Evolutionary conservation across 768 basidiomycete genomes (phyloP).

Genomic region (Nidula microcarpa): DNA sequence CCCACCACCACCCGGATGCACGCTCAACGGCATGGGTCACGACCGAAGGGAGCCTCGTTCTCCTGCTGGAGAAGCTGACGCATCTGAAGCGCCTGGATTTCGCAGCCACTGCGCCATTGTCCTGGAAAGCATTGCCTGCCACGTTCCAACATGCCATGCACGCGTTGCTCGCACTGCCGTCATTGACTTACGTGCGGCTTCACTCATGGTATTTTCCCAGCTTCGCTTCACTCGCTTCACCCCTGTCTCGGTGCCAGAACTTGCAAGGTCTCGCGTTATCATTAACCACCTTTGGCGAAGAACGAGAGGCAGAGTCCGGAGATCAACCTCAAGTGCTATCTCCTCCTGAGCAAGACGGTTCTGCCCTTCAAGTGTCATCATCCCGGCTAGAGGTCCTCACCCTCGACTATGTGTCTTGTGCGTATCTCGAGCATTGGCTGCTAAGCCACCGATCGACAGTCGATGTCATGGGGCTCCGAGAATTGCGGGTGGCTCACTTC

Average conservation of each 20-base stretch:
- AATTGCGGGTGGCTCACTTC: conserved; percentile 39
- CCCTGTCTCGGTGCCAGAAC: conserved; percentile 28
- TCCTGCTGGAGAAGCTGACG: conserved; percentile 30
- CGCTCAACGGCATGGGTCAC: conserved; percentile 35
- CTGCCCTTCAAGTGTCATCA: not conserved
- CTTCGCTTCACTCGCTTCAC: conserved; percentile 25
- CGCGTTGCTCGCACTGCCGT: conserved; percentile 26
- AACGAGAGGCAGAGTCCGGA: conserved; percentile 7
- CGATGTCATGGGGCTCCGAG: conserved; percentile 32
- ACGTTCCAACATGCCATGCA: conserved; percentile 29
- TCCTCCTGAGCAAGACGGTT: not conserved
- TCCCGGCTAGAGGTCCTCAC: conserved; percentile 31
- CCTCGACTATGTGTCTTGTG: conserved; percentile 35
- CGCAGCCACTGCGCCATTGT: conserved; percentile 27
- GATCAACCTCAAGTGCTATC: no score
- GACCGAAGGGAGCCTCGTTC: conserved; percentile 30
- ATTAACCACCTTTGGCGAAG: conserved; percentile 27
- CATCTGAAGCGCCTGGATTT: conserved; percentile 35
- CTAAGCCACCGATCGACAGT: conserved; percentile 25
- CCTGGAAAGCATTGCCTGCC: conserved; percentile 32
- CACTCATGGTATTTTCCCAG: conserved; percentile 36
- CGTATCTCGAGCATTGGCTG: conserved; percentile 33
- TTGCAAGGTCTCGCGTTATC: conserved; percentile 33
- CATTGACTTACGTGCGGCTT: conserved; percentile 34
- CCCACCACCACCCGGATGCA: conserved; percentile 20